A percentile compares a stretch with the other conserved stretches of the same genome.
Evolutionary conservation across 805 yeast genomes (phyloP).

Genomic region (Zygosaccharomyces lentus): DNA sequence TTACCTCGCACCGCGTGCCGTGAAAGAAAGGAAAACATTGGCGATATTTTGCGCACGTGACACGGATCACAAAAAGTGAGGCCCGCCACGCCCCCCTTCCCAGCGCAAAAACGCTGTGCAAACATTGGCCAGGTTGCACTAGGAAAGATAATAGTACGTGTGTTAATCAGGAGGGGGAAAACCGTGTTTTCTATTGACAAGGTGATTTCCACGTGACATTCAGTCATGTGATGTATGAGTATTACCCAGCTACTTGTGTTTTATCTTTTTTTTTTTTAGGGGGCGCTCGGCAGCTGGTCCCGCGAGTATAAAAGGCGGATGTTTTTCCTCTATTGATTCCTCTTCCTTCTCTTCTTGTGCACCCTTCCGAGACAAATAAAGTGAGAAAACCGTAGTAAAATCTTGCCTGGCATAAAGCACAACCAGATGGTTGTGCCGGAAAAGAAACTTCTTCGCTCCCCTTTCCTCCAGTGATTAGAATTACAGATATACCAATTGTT

Average conservation of each 20-base stretch:
- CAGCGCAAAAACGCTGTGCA: too few species aligned
- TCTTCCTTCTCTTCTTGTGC: background rate
- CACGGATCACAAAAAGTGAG: too few species aligned
- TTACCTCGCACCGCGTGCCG: constrained; percentile 2
- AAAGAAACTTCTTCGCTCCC: constrained; percentile 12
- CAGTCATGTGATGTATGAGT: too few species aligned
- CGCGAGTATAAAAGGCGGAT: too few species aligned
- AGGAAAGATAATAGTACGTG: too few species aligned
- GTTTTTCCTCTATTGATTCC: background rate
- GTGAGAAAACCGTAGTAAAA: background rate
- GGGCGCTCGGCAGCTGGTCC: background rate
- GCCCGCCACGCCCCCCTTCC: too few species aligned
- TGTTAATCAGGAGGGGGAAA: too few species aligned
- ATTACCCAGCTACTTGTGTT: background rate
- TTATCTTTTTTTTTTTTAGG: background rate
- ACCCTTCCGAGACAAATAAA: too few species aligned
- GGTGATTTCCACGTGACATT: background rate
- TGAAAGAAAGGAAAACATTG: constrained; percentile 2
- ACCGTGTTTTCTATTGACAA: background rate
- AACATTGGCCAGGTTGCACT: too few species aligned
- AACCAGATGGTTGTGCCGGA: constrained; percentile 20
- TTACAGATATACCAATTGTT: constrained; percentile 37
- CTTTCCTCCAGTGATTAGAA: constrained; percentile 27
- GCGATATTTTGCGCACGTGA: background rate
- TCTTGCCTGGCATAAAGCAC: background rate